A percentile compares a stretch with the other conserved stretches of the same genome.
Conservation (phyloP, 345 rosid genomes). For the Durio zibethinus region DNA sequence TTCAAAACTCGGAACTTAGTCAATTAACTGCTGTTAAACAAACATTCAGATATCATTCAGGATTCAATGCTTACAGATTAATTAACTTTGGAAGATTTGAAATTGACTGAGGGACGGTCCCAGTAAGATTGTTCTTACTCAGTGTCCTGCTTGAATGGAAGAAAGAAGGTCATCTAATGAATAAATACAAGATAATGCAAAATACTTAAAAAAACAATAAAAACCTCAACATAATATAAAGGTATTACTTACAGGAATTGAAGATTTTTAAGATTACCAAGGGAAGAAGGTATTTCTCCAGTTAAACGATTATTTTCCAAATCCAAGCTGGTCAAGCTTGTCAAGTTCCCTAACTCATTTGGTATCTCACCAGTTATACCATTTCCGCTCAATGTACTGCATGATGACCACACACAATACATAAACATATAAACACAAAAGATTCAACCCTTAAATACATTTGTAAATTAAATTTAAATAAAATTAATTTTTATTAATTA, state of each 20-base stretch:
- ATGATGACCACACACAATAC: constrained; percentile 15
- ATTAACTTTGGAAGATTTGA: constrained; percentile 57
- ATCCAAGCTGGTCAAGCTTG: constrained; percentile 81
- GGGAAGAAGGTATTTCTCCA: constrained; percentile 77
- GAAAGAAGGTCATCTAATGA: constrained; percentile 1
- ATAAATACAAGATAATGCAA: background rate
- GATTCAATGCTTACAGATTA: constrained; percentile 58
- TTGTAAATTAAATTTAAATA: too few relatives aligned
- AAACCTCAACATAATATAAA: constrained; percentile 9
- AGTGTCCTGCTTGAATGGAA: constrained; percentile 54
- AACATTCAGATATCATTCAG: background rate
- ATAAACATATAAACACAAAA: background rate
- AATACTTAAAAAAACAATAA: constrained; percentile 8
- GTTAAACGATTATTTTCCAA: constrained; percentile 73
- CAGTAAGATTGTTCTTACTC: constrained; percentile 81
- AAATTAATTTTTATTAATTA: too few relatives aligned
- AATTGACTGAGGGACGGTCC: constrained; percentile 72
- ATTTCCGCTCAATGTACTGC: constrained; percentile 89
- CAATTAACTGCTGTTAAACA: background rate
- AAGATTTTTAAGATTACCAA: constrained; percentile 81
- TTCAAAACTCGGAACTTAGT: background rate
- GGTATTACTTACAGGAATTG: constrained; percentile 78
- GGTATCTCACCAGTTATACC: constrained; percentile 87
- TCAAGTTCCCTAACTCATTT: constrained; percentile 74
- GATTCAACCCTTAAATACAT: too few relatives aligned